Base-by-base conservation (phyloP, 2,329 filamentous ascomycete species). In the Thelonectria rubi region DNA sequence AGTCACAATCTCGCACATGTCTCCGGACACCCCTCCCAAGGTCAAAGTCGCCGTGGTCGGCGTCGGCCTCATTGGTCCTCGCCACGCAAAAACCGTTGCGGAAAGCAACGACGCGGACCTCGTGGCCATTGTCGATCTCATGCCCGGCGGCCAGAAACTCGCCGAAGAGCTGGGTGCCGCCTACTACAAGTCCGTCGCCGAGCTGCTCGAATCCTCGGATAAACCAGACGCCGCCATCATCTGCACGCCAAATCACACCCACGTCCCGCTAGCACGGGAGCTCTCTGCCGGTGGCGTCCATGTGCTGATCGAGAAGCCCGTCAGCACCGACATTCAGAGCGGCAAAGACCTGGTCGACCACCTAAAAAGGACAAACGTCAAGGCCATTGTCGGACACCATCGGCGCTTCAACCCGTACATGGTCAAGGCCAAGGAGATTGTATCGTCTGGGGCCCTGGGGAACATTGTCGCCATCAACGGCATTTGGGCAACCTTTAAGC, bases 201-300 rank as follows among this genome's bases (percentile, higher is more conserved):
- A 75, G 0, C 77, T 87, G 63, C 67, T 87, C 0, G 64, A 71
- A 5, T 78, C 76, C 0, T 30, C 65, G 7, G 43, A 73, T 45
- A 76, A 74, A n/a, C 83, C 84, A 11, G 79, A 85, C 50, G 84
- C 81, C 37, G 84, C 84, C 20, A 82, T 88, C 42, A 79, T 88
- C 50, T 86, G 85, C 76, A 88, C 85, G 0, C 86, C 86, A 2
- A 88, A 87, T 66, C 78, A 83, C 65, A 86, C 83, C 0, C 86
- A 88, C 60, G 84, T 85, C 5, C 51, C 80, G 0, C 62, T 87
- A 1, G 75, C 83, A 2, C 79, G 77, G n/a, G 76, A 82, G 40
- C 75, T 88, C 1, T 75, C 86, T 2, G 66, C 75, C 0, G 77
- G 73, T 0, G 81, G 80, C 1, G 72, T 87, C n/a, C 81, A 86